Evolutionary conservation across 768 basidiomycete genomes (phyloP).

Genomic region (Termitomyces sp.): DNA sequence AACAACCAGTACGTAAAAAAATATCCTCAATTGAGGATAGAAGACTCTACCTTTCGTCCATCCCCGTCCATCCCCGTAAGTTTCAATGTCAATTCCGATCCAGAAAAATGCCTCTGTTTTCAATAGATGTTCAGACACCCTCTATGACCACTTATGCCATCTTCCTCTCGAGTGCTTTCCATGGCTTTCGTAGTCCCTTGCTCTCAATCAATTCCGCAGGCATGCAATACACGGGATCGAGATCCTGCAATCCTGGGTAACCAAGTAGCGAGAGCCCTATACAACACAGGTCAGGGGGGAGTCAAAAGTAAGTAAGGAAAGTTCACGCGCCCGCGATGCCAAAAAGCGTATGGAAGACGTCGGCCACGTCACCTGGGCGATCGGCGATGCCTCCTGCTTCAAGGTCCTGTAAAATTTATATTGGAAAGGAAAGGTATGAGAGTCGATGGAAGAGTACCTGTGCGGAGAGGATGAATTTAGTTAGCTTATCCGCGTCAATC

Average conservation of each 20-base stretch:
- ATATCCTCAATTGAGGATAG: background rate
- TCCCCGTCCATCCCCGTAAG: background rate
- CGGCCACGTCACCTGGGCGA: constrained; percentile 86
- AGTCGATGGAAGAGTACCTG: constrained; percentile 42
- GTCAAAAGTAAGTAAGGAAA: background rate
- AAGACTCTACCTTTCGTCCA: background rate
- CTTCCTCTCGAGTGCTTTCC: constrained; percentile 49
- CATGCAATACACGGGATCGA: constrained; percentile 98
- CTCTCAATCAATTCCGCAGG: constrained; percentile 68
- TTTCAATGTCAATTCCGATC: background rate
- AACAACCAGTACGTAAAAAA: background rate
- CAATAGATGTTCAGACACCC: background rate
- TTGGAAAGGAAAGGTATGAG: background rate
- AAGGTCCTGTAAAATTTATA: constrained; percentile 50
- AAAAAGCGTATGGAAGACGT: constrained; percentile 96
- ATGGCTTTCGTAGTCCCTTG: constrained; percentile 62
- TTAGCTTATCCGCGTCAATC: constrained; percentile 81
- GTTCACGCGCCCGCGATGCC: constrained; percentile 68
- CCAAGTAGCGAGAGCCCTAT: constrained; percentile 83
- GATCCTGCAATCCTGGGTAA: constrained; percentile 74
- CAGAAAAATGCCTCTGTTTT: background rate
- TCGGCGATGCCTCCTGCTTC: constrained; percentile 94
- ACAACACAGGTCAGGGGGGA: background rate
- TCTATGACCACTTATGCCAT: background rate
- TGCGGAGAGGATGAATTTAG: constrained; percentile 79